Percentiles rank a stretch among this genome's conserved stretches.
phyloP scores from a whole-genome alignment of 345 rosid genomes.

The Acer yangbiense region DNA sequence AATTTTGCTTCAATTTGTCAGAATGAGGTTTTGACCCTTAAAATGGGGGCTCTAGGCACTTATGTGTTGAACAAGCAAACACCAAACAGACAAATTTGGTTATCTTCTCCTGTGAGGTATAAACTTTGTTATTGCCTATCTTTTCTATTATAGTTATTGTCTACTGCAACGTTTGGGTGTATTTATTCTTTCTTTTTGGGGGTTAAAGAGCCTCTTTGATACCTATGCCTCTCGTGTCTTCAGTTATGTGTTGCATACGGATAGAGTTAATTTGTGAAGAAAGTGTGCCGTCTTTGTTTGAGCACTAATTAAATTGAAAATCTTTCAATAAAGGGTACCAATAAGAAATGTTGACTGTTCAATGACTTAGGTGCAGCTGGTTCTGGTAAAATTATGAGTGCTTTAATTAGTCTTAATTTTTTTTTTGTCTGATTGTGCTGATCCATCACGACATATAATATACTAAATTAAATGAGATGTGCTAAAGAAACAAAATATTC shows the following conservation, averaged over 20 bases:
- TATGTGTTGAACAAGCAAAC: slow-evolving; percentile 91
- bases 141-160: not conserved
- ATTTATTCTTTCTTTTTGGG: not conserved
- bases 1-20: slow-evolving; percentile 30
- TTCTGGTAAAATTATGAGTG: not conserved
- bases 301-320: too few species aligned
- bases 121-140: slow-evolving; percentile 7
- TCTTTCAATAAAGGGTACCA: not conserved
- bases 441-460: not conserved
- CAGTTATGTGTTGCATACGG: not conserved
- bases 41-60: slow-evolving; percentile 82
- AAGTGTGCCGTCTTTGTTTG: not conserved
- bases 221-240: not conserved
- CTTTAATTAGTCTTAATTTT: not conserved
- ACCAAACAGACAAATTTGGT: slow-evolving; percentile 91
- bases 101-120: slow-evolving; percentile 89
- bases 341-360: not conserved
- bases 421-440: not conserved
- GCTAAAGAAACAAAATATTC: not conserved
- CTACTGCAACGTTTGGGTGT: not conserved
- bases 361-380: not conserved
- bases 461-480: not conserved
- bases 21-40: slow-evolving; percentile 90
- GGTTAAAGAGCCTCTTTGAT: not conserved
- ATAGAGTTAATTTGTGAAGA: not conserved